Evolutionary conservation across 2,329 filamentous ascomycete genomes (phyloP).

Genomic region (Leptoxyphium fumago): DNA sequence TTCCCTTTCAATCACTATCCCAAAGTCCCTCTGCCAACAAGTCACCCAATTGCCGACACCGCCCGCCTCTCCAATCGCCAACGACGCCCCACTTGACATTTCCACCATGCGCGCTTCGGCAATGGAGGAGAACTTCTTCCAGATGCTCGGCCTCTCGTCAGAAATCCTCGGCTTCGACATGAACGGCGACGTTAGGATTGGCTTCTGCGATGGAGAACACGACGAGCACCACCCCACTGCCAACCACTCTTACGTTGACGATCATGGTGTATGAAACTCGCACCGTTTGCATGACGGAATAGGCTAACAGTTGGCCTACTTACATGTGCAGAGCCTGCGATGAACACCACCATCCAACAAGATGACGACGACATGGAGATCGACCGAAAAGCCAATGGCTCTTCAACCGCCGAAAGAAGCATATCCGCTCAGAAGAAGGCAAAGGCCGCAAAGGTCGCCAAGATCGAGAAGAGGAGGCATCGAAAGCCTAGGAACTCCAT

Average conservation of each 20-base stretch:
- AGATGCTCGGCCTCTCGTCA: conserved; percentile 23
- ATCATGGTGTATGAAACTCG: background rate
- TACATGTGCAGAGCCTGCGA: background rate
- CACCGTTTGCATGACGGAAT: background rate
- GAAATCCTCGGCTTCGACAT: conserved; percentile 25
- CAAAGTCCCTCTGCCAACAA: conserved; percentile 2
- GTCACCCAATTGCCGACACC: conserved; percentile 4
- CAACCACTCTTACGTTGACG: conserved; percentile 1
- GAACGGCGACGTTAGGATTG: conserved; percentile 20
- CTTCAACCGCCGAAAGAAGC: conserved; percentile 4
- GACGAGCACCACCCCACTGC: conserved; percentile 7
- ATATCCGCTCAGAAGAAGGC: conserved; percentile 8
- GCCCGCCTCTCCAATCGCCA: conserved; percentile 5
- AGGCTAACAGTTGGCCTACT: too few relatives aligned
- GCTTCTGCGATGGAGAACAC: conserved; percentile 19
- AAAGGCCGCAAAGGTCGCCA: conserved; percentile 20
- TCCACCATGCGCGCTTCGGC: conserved; percentile 16
- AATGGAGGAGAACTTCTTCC: conserved; percentile 21
- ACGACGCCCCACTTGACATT: conserved; percentile 11
- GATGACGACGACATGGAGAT: conserved; percentile 24
- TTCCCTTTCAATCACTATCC: conserved; percentile 4
- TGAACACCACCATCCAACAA: background rate
- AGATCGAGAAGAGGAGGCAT: conserved; percentile 21
- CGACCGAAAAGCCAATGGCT: conserved; percentile 12
- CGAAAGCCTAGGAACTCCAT: conserved; percentile 25